Evolutionary conservation across 306 rosid genomes (phyloP), one percentile per base, ranked within the genome.

Genomic region (Prunus mume): DNA sequence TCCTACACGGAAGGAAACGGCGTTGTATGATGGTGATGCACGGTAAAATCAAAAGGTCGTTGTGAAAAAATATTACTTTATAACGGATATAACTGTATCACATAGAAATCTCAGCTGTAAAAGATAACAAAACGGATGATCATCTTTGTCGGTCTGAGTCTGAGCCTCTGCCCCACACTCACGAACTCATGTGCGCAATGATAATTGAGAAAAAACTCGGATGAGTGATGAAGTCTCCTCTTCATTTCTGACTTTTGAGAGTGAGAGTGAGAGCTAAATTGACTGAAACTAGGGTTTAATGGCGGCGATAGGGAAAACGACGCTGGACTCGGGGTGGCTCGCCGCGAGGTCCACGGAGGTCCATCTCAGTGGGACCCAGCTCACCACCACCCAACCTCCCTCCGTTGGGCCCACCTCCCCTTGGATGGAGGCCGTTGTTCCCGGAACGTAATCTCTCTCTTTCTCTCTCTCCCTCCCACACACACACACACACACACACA

Each of bases 301-400:
- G 77, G 78, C 78, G 41, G 56, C 73, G 58, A 46, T 81, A 19
- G 85, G 81, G 65, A 94, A 85, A 80, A 87, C 62, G 78, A 78
- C 27, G 74, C 89, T 94, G 9, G 84, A 87, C 74, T 83, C 96
- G 0, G 93, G 92, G 4, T 94, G 98, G 98, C 79, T 94, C 32
- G 96, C 96, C 19, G 97, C 97, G 15, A 78, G 97, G 84, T 92
- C 96, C 28, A 85, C 87, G 4, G 93, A 88, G 34, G 89, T 91
- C 75, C n/a, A 77, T 19, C 86, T 81, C 78, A 87, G 57, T 49
- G 98, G 97, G 6, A 85, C 69, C 74, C 93, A 87, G 83, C 98
- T 94, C 84, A 91, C 98, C 72, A 89, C 97, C 2, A 84, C 97
- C 68, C 87, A 89, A 66, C 91, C 93, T 70, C 98, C 98, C 2